Conservation (phyloP, 257 asterid species). For the Lavandula angustifolia region DNA sequence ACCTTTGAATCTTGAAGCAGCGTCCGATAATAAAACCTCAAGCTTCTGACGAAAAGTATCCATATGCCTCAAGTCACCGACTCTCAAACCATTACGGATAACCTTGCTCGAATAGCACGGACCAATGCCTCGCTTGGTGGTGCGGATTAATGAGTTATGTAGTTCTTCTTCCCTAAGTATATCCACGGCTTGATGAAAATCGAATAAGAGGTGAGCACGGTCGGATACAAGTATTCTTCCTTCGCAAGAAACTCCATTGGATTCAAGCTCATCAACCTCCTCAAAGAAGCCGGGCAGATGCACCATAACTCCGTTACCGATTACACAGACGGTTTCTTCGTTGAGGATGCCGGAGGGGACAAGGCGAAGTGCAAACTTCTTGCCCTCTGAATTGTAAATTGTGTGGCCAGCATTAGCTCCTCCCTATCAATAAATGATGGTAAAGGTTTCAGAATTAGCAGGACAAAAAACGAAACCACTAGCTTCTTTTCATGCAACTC, state of each 20-base stretch:
- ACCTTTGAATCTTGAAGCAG: constrained; percentile 76
- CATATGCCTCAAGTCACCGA: constrained; percentile 93
- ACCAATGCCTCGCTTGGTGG: constrained; percentile 96
- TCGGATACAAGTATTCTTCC: constrained; percentile 93
- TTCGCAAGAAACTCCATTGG: constrained; percentile 76
- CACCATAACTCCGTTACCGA: constrained; percentile 94
- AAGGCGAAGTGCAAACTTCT: constrained; percentile 92
- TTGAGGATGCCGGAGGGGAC: constrained; percentile 94
- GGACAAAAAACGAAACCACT: constrained; percentile 34
- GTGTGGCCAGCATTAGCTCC: constrained; percentile 99
- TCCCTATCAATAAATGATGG: constrained; percentile 54
- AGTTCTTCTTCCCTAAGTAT: constrained; percentile 93
- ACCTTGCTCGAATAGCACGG: constrained; percentile 97
- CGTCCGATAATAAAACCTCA: constrained; percentile 77
- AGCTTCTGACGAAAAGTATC: constrained; percentile 92
- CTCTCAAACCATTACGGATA: constrained; percentile 88
- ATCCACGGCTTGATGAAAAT: constrained; percentile 85
- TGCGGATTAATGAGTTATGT: constrained; percentile 88
- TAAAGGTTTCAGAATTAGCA: constrained; percentile 25
- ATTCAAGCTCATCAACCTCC: constrained; percentile 84
- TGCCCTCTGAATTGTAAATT: constrained; percentile 90
- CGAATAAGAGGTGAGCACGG: constrained; percentile 90
- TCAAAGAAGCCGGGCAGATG: constrained; percentile 84
- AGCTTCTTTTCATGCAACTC: constrained; percentile 33
- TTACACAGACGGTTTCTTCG: constrained; percentile 51